Evolutionary conservation across 2,329 filamentous ascomycete species (phyloP).

Genomic region (Venturia asperata): DNA sequence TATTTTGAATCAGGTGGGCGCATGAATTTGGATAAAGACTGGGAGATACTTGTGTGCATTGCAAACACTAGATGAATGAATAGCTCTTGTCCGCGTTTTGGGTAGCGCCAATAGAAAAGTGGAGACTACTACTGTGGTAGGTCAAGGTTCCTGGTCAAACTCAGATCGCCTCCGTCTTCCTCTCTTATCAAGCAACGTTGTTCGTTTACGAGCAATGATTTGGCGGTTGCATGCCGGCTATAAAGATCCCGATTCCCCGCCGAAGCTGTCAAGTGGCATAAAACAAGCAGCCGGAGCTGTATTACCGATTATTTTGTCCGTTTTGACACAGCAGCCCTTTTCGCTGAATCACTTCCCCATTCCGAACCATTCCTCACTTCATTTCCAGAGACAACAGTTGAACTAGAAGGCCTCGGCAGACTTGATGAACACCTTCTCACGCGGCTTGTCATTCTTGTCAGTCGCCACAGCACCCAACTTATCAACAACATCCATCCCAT

Average conservation of each 20-base stretch:
- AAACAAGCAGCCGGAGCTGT: not conserved
- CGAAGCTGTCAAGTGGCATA: not conserved
- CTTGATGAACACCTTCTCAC: slow-evolving; percentile 12
- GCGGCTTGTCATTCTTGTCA: slow-evolving; percentile 37
- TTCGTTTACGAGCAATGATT: too few relatives aligned
- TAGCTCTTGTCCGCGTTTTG: not conserved
- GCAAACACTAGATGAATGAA: not conserved
- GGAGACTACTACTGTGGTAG: not conserved
- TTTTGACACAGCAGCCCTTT: not conserved
- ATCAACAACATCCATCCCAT: slow-evolving; percentile 87
- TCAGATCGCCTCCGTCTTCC: too few relatives aligned
- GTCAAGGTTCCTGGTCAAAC: too few relatives aligned
- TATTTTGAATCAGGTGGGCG: slow-evolving; percentile 55
- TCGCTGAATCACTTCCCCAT: not conserved
- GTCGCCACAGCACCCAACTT: slow-evolving; percentile 86
- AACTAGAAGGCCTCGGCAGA: slow-evolving; percentile 4
- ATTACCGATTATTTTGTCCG: not conserved
- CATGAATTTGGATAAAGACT: slow-evolving; percentile 1
- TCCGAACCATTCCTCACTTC: not conserved
- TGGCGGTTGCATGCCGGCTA: too few relatives aligned
- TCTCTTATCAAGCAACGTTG: too few relatives aligned
- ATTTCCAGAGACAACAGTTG: not conserved
- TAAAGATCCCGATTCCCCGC: too few relatives aligned
- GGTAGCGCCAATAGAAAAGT: not conserved
- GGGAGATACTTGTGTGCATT: not conserved